Evolutionary conservation across 2,329 filamentous ascomycete genomes (phyloP).

Genomic region (Aspergillus sp.): DNA sequence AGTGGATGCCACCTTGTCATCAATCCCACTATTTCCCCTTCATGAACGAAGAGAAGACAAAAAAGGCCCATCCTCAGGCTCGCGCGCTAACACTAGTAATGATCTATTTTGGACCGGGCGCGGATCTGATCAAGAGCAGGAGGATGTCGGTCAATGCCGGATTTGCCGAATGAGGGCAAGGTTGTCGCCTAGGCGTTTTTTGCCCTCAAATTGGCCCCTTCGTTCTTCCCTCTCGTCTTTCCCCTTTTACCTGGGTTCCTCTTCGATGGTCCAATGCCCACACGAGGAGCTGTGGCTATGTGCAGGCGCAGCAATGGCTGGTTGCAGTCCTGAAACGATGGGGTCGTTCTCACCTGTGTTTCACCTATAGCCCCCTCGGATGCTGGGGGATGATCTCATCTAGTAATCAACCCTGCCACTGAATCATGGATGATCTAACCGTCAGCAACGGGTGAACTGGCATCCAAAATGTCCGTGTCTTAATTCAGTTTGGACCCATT

Average conservation of each 20-base stretch:
- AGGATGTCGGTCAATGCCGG: slow-evolving; percentile 5
- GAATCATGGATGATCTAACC: not conserved
- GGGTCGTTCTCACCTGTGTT: slow-evolving; percentile 5
- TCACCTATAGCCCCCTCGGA: slow-evolving; percentile 2
- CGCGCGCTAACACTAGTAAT: not conserved
- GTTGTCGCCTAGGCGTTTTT: slow-evolving; percentile 12
- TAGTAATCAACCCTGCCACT: not conserved
- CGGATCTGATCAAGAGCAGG: not conserved
- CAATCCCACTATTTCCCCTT: not conserved
- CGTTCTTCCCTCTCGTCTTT: not conserved
- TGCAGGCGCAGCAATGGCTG: slow-evolving; percentile 26
- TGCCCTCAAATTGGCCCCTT: slow-evolving; percentile 6
- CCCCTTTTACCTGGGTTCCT: not conserved
- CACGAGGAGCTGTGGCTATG: slow-evolving; percentile 23
- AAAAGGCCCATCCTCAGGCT: not conserved
- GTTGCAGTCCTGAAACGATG: slow-evolving; percentile 20
- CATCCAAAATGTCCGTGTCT: not conserved
- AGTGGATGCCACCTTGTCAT: slow-evolving; percentile 2
- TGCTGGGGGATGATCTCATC: slow-evolving; percentile 7
- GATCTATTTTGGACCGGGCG: slow-evolving; percentile 5
- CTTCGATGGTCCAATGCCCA: slow-evolving; percentile 1
- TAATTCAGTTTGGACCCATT: not conserved
- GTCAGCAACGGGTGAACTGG: not conserved
- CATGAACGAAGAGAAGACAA: no score
- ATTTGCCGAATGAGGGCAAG: slow-evolving; percentile 6